These are phyloP conservation scores for Penicillium paradoxum DNA, from an alignment of 495 filamentous ascomycete genomes.

Conservation along the genomic window DNA sequence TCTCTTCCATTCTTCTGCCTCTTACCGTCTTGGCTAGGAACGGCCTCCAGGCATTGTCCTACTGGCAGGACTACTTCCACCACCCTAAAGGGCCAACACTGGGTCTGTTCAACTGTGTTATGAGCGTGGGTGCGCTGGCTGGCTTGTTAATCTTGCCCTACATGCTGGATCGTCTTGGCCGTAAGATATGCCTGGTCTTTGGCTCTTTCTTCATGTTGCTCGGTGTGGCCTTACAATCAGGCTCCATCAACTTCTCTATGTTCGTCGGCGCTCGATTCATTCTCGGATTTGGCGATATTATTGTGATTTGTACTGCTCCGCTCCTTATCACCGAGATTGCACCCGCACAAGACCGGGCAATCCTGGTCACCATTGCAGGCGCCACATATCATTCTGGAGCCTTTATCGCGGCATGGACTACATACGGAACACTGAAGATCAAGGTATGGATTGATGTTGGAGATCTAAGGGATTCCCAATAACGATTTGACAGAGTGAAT, in stretches of 20 bases:
- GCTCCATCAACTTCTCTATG: conserved; percentile 16
- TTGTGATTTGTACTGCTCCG: conserved; percentile 17
- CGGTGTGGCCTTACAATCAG: conserved; percentile 14
- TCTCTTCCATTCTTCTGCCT: not conserved
- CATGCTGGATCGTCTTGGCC: conserved; percentile 17
- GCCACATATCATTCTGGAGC: conserved; percentile 16
- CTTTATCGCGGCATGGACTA: conserved; percentile 19
- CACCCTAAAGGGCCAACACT: conserved; percentile 27
- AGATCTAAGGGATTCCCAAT: not conserved
- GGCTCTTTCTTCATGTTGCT: conserved; percentile 23
- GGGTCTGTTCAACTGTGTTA: conserved; percentile 23
- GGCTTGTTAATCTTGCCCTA: conserved; percentile 18
- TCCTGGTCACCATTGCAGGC: conserved; percentile 13
- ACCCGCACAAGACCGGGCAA: conserved; percentile 14
- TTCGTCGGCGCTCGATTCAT: conserved; percentile 19
- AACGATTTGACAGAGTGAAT: conserved; percentile 5
- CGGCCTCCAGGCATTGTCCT: conserved; percentile 43
- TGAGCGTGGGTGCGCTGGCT: conserved; percentile 19
- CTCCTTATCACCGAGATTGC: conserved; percentile 19
- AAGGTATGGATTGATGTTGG: conserved; percentile 3
- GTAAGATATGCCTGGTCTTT: conserved; percentile 12
- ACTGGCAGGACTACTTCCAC: conserved; percentile 43
- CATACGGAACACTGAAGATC: conserved; percentile 20
- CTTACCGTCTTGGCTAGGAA: conserved; percentile 19
- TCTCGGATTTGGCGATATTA: conserved; percentile 16